These are phyloP conservation scores for Taphrina pruni DNA, from an alignment of 1,139 yeast species.

Conservation along the genomic window DNA sequence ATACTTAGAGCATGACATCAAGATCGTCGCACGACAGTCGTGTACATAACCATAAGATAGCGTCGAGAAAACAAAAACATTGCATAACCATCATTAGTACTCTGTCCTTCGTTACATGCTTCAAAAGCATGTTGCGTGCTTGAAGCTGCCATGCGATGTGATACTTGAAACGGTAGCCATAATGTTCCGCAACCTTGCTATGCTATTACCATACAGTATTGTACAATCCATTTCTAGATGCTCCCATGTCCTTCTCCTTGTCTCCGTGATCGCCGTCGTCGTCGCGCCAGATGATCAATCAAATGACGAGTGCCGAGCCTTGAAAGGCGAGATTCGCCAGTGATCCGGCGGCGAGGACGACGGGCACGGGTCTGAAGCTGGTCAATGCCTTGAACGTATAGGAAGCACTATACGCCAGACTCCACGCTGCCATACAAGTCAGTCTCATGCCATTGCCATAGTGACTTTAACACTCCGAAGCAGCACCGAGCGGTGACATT, in stretches of 20 bases:
- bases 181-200: background rate
- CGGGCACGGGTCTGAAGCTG: slow-evolving; percentile 26
- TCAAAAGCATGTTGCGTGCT: background rate
- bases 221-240: too few relatives aligned
- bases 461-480: too few relatives aligned
- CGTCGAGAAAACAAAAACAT: background rate
- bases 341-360: slow-evolving; percentile 24
- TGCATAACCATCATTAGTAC: background rate
- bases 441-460: background rate
- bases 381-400: slow-evolving; percentile 28
- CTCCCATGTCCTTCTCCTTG: too few relatives aligned
- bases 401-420: slow-evolving; percentile 33
- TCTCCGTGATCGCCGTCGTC: too few relatives aligned
- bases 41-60: background rate
- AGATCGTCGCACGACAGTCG: too few relatives aligned
- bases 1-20: slow-evolving; percentile 1
- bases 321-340: slow-evolving; percentile 30
- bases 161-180: background rate
- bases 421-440: slow-evolving; percentile 18
- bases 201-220: background rate
- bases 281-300: too few relatives aligned
- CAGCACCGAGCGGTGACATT: too few relatives aligned
- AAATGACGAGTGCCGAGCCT: slow-evolving; percentile 8
- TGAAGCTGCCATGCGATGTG: too few relatives aligned
- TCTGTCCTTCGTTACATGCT: background rate